A percentile compares a stretch with the other conserved stretches of the same genome.
Evolutionary conservation across 2,329 filamentous ascomycete species (phyloP).

Genomic region (Atkinsonella texensis): DNA sequence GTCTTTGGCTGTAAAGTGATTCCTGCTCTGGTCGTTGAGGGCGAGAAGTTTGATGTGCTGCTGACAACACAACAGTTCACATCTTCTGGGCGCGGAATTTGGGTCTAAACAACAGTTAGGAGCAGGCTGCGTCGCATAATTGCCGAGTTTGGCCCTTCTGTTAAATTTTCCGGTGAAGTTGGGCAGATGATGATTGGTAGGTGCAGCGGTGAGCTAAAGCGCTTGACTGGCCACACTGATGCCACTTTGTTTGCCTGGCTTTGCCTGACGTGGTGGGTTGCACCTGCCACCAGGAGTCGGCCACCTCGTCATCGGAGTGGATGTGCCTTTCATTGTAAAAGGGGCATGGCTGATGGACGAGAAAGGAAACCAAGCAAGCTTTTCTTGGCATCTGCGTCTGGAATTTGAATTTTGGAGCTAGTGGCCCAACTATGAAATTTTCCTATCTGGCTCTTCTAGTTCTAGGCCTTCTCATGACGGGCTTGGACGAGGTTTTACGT

Average conservation of each 20-base stretch:
- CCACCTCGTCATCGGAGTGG: neutral
- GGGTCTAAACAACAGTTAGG: neutral
- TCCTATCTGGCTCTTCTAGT: neutral
- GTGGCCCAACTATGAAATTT: neutral
- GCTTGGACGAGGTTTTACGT: too few species aligned
- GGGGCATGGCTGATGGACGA: neutral
- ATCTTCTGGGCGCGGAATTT: neutral
- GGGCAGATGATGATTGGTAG: too few species aligned
- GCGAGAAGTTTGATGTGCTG: neutral
- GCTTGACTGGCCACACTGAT: neutral
- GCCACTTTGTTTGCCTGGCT: neutral
- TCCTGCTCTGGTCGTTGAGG: neutral
- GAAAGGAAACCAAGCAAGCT: slow-evolving; percentile 14
- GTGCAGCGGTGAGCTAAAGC: too few species aligned
- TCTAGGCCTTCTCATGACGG: neutral
- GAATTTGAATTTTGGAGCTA: neutral
- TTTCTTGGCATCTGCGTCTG: slow-evolving; percentile 16
- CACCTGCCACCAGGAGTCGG: neutral
- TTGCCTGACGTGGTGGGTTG: neutral
- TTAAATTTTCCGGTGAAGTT: too few species aligned
- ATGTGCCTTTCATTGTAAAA: neutral
- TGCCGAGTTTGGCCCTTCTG: too few species aligned
- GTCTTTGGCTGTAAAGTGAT: neutral
- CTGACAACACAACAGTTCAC: neutral
- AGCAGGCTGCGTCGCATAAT: too few species aligned